Evolutionary conservation across 2,329 filamentous ascomycete species (phyloP), one percentile per base, ranked within the genome.

Genomic region (Arthroderma sp.): DNA sequence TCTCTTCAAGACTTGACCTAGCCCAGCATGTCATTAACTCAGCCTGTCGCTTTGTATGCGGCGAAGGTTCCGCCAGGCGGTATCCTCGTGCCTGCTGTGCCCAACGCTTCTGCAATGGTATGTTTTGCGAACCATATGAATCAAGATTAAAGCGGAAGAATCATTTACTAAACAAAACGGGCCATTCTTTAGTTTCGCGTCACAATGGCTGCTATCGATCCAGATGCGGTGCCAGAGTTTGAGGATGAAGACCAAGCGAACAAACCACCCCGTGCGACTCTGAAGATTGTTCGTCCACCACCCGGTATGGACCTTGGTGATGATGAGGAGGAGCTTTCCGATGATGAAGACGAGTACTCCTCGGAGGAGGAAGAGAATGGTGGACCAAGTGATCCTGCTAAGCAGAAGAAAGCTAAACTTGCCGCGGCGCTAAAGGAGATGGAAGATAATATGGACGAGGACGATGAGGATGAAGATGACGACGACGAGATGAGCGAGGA

Each of bases 161-260:
- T 47, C 31, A 44, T 44, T 36, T 38, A 45, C 40, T 33, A 42
- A 6, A 29, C 38, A 22, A 22, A 1, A 22, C 15, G 15, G 15
- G 15, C 3, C 15, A 22, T 38, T 32, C 29, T 27, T 8, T 58
- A 94, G 88, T 93, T 95, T 71, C 86, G 86, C 64, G 86, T 98
- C 61, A 96, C 88, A 59, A 98, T 98, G 91, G 91, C 93, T 58
- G 91, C 91, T 53, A 82, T 98, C 63, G 89, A 98, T 63, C 91
- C 91, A 47, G 86, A 78, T 58, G 84, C 84, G 57, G 73, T 78
- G 55, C 75, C 80, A 32, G 75, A 85, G 63, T 72, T 73, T 47
- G 79, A 81, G 54, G 72, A 73, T 47, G 74, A 75, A 43, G 74
- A 73, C 56, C 78, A 80, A 58, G 66, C 76, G 48, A 76, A 76